phyloP scores from a whole-genome alignment of 1,139 yeast genomes.

The Nakaseomyces glabratus region DNA sequence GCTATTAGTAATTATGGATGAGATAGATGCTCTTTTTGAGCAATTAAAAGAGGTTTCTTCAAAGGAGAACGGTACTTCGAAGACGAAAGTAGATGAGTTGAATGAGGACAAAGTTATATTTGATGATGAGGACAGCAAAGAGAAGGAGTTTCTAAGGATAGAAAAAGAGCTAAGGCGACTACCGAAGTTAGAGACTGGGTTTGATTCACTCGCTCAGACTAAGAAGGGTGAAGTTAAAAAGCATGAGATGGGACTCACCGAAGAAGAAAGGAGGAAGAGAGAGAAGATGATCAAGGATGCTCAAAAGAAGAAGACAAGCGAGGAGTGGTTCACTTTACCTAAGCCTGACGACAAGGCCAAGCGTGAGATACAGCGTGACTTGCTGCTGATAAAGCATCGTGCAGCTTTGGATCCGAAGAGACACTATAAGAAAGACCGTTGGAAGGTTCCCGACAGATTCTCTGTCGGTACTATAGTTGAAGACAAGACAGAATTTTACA shows the following conservation, averaged over 20 bases:
- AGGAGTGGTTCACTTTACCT: slow-evolving; percentile 76
- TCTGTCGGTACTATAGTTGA: slow-evolving; percentile 85
- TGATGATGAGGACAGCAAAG: slow-evolving; percentile 12
- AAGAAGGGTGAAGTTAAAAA: slow-evolving; percentile 12
- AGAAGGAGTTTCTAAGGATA: slow-evolving; percentile 22
- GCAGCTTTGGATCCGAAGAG: slow-evolving; percentile 91
- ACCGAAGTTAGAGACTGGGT: slow-evolving; percentile 26
- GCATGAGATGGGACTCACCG: slow-evolving; percentile 3
- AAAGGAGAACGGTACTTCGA: not conserved
- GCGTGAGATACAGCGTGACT: slow-evolving; percentile 57
- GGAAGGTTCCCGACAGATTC: slow-evolving; percentile 72
- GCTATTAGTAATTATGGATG: not conserved
- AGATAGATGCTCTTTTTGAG: slow-evolving; percentile 4
- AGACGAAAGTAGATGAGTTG: slow-evolving; percentile 4
- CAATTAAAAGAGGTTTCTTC: slow-evolving; percentile 1
- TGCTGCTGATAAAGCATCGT: slow-evolving; percentile 72
- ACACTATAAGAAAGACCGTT: slow-evolving; percentile 82
- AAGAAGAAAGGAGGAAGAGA: slow-evolving; percentile 7
- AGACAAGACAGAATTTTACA: slow-evolving; percentile 70
- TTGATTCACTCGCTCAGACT: slow-evolving; percentile 20
- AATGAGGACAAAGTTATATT: slow-evolving; percentile 17
- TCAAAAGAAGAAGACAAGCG: slow-evolving; percentile 17
- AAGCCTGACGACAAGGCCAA: slow-evolving; percentile 65
- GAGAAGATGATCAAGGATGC: slow-evolving; percentile 11
- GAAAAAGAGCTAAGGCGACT: slow-evolving; percentile 23